phyloP scores from a whole-genome alignment of 192 early-diverging fungal species.

The Phlyctochytrium arcticum region DNA sequence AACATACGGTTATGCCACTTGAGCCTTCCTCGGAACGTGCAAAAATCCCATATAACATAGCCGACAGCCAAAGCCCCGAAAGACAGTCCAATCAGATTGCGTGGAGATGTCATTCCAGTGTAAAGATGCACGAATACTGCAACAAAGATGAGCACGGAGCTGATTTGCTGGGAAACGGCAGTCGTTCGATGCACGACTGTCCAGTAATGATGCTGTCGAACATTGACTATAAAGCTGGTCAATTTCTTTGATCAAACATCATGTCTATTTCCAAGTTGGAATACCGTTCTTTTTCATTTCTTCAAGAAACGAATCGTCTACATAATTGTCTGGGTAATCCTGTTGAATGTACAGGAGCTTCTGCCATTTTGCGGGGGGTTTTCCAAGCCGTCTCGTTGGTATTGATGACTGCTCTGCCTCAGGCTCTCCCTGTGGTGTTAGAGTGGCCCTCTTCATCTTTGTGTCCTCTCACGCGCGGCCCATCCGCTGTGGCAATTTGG shows the following conservation, averaged over 20 bases:
- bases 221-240: conserved; percentile 61
- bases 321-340: conserved; percentile 88
- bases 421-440: too few species aligned
- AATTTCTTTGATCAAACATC: neutral
- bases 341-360: conserved; percentile 85
- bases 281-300: conserved; percentile 84
- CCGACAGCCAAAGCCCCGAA: conserved; percentile 54
- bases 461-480: too few species aligned
- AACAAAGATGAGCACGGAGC: conserved; percentile 82
- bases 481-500: too few species aligned
- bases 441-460: too few species aligned
- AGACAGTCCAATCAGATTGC: conserved; percentile 55
- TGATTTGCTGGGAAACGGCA: conserved; percentile 70
- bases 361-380: too few species aligned
- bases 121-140: conserved; percentile 79
- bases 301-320: conserved; percentile 82
- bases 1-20: neutral
- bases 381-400: too few species aligned
- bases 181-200: conserved; percentile 36
- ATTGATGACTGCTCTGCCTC: too few species aligned
- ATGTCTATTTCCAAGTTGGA: too few species aligned
- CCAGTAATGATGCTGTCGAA: conserved; percentile 80
- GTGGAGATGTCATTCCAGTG: conserved; percentile 47
- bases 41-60: conserved; percentile 66
- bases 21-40: neutral